These are phyloP conservation scores for Vitis vinifera DNA, from an alignment of 164 flowering plant species.

Conservation along the genomic window DNA sequence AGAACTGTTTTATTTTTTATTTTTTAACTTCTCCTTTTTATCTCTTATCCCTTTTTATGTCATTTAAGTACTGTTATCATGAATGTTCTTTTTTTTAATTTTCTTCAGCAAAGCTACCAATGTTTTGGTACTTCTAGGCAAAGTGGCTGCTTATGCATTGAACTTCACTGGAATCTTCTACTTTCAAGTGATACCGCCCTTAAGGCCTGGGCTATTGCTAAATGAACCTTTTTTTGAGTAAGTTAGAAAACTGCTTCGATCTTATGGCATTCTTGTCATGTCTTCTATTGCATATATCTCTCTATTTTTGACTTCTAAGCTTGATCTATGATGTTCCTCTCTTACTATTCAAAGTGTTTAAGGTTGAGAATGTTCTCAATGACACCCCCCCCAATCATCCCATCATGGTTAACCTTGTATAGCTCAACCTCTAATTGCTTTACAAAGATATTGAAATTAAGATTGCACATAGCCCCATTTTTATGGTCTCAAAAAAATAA, in stretches of 20 bases:
- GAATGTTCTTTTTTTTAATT: conserved; percentile 9
- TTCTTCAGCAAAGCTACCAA: conserved; percentile 63
- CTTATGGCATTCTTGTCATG: not conserved
- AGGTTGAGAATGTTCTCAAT: no score
- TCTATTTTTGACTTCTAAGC: not conserved
- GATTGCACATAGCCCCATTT: no score
- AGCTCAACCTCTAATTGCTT: no score
- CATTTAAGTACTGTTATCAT: not conserved
- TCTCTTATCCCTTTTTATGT: not conserved
- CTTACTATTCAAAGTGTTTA: no score
- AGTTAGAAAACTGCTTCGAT: conserved; percentile 20
- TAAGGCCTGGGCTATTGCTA: conserved; percentile 30
- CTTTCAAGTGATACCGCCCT: conserved; percentile 50
- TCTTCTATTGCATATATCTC: not conserved
- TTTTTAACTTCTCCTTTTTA: not conserved
- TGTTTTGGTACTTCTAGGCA: conserved; percentile 62
- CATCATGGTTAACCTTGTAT: no score
- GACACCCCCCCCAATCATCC: no score
- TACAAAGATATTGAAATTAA: no score
- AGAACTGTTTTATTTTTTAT: no score
- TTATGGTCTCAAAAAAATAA: no score
- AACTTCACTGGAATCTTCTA: conserved; percentile 73
- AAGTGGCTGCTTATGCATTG: conserved; percentile 67
- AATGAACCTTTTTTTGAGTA: conserved; percentile 41
- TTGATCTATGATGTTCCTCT: no score